Base-by-base conservation (phyloP, 23 red algal genomes). In the Agarophyton chilense region DNA sequence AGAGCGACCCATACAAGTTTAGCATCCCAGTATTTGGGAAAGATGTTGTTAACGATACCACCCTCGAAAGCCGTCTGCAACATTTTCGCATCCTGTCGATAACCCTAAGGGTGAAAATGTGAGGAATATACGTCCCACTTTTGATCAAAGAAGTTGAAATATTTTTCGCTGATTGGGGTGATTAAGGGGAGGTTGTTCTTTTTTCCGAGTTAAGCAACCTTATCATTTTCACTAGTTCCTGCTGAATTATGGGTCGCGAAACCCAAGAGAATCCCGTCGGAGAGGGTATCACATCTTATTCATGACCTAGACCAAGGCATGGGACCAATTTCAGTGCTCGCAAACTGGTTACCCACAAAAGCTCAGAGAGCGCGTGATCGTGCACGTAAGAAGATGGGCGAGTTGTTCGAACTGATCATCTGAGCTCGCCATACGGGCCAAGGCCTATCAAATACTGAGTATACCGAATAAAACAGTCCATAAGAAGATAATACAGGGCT, bases 221-320 rank as follows among this genome's bases (percentile, higher is more conserved):
- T 34, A 99, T 99, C 79, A 94, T 99, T 79, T 81, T 99, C 21
- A 99, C 97, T 53, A 93, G 93, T 28, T 92, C 84, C 10, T 93
- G 97, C 35, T 99, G 97, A 53, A 91, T 99, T 26, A 94, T 99
- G 93, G 97, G 97, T 25, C 66, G 93, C 26, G 97, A 99, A 71
- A 77, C 96, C 28, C 93, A 93, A 35, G 97, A 99, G 45, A 90
- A 99, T 46, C 77, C 96, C 38, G 96, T 99, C 75, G 97, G 88
- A 39, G 92, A 99, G 60, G n/a, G 97, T 99, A 28, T 92, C 85
- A n/a, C 88, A 90, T 62, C 86, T 98, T 40, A 87, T 94, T 43
- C 91, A 94, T 68, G 91, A 96, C 40, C 91, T 99, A 52, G 97
- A 99, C 72, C 93, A 99, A 73, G 97, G 97, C 8, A 99, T 99